Conservation (phyloP, 2,329 filamentous ascomycete species). For the Ophiostoma tasmaniense region DNA sequence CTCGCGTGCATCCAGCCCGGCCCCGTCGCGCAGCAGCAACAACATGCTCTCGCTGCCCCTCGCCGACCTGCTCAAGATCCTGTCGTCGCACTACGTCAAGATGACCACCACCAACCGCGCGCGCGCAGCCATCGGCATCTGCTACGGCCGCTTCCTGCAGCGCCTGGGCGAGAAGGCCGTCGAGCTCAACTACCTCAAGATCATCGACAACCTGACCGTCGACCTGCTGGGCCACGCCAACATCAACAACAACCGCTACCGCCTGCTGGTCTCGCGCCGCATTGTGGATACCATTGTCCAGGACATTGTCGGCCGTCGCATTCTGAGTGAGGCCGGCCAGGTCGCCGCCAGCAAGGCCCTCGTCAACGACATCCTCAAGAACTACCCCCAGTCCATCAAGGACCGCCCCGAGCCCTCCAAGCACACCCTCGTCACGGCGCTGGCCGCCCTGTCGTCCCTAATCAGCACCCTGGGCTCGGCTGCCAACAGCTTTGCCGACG, state of each 20-base stretch:
- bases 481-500: constrained; percentile 67
- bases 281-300: constrained; percentile 79
- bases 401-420: constrained; percentile 86
- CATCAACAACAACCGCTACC: constrained; percentile 77
- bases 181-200: constrained; percentile 70
- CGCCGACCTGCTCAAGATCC: constrained; percentile 64
- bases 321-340: constrained; percentile 85
- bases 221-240: constrained; percentile 71
- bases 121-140: constrained; percentile 75
- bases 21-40: constrained; percentile 61
- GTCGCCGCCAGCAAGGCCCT: constrained; percentile 71
- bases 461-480: constrained; percentile 76
- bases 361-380: constrained; percentile 83
- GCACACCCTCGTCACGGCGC: constrained; percentile 66
- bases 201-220: constrained; percentile 70
- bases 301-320: constrained; percentile 68
- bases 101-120: constrained; percentile 69
- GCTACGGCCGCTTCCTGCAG: constrained; percentile 74
- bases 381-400: constrained; percentile 83
- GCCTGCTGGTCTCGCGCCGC: constrained; percentile 73
- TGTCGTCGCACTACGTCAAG: constrained; percentile 74
- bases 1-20: constrained; percentile 63
- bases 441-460: constrained; percentile 72
- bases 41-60: constrained; percentile 63
- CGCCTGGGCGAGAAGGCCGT: constrained; percentile 74